Base-by-base conservation (phyloP, 2,329 filamentous ascomycete species). In the Trichoderma oligosporum region DNA sequence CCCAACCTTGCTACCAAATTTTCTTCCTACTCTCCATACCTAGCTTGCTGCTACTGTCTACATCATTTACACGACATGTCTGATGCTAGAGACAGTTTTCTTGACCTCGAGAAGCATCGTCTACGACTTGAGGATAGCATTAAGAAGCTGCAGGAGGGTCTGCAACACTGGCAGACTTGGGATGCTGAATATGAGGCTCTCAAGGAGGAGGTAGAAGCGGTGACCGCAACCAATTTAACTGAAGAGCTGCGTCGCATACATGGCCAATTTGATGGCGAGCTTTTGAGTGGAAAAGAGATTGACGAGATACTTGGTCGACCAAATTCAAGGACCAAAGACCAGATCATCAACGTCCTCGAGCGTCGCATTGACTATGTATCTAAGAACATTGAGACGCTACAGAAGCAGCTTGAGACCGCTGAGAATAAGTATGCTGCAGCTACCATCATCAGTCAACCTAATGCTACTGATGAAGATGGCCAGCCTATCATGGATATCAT, bases 171-270 rank as follows among this genome's bases (percentile, higher is more conserved):
- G 93, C 88, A 89, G 62, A 86, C 86, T 55, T 95, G 89, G 83
- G 92, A 96, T 70, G 84, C 88, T 46, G 93, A 97, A 70, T 97
- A 97, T 71, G 90, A 96, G 68, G 84, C 86, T 22, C 79, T 97
- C 61, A 91, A 89, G 69, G 90, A 95, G 69, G 90, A 95, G 66
- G 82, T 97, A 27, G 74, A 83, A 52, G 77, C 75, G 4, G 69
- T 86, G 24, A 70, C 76, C 39, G 73, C 76, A 49, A 71, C 81
- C 56, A 72, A 74, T 27, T 47, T 63, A 9, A 56, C 61, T 12
- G 73, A 81, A 16, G 80, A 84, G 25, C 79, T 91, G 25, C 74
- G 80, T 7, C 74, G 74, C 27, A 80, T 87, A 44, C 81, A 82
- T 42, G 73, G 77, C 33, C 76, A 79, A 11, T 86, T 87, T 62